These are phyloP conservation scores for Nakaseomyces kungkrabaensis DNA, from an alignment of 1,139 yeast species.

Conservation along the genomic window DNA sequence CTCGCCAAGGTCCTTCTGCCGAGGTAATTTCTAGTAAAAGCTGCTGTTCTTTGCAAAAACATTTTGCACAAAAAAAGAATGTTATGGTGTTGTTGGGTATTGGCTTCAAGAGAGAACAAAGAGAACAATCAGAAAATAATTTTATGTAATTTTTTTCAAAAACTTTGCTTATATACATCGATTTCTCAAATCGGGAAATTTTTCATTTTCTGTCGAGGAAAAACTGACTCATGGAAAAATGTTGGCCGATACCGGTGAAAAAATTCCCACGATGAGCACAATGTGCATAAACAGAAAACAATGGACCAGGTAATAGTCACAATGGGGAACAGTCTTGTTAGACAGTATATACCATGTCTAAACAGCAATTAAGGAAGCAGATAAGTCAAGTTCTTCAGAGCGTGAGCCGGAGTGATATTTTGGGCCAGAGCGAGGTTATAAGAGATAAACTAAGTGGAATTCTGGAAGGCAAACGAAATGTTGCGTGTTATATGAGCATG, in stretches of 20 bases:
- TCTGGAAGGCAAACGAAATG: conserved; percentile 3
- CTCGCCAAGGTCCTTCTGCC: conserved; percentile 28
- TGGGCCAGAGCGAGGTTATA: background rate
- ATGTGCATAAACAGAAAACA: too few species aligned
- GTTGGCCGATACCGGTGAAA: conserved; percentile 3
- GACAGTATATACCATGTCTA: background rate
- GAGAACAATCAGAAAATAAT: too few species aligned
- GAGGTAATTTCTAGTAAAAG: background rate
- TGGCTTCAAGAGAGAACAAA: too few species aligned
- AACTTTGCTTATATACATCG: too few species aligned
- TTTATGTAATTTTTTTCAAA: too few species aligned
- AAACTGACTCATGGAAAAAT: too few species aligned
- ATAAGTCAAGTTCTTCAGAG: background rate
- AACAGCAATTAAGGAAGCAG: background rate
- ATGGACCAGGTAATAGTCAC: too few species aligned
- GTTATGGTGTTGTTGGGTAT: background rate
- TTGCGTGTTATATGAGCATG: conserved; percentile 28
- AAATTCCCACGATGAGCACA: too few species aligned
- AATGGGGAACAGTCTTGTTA: too few species aligned
- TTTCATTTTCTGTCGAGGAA: background rate
- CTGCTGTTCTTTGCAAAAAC: background rate
- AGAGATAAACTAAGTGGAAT: background rate
- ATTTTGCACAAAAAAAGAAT: background rate
- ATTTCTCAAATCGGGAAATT: background rate
- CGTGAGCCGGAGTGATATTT: background rate